Percentiles rank a stretch among this genome's conserved stretches.
phyloP scores from a whole-genome alignment of 805 yeast genomes.

The Yarrowia osloensis region DNA sequence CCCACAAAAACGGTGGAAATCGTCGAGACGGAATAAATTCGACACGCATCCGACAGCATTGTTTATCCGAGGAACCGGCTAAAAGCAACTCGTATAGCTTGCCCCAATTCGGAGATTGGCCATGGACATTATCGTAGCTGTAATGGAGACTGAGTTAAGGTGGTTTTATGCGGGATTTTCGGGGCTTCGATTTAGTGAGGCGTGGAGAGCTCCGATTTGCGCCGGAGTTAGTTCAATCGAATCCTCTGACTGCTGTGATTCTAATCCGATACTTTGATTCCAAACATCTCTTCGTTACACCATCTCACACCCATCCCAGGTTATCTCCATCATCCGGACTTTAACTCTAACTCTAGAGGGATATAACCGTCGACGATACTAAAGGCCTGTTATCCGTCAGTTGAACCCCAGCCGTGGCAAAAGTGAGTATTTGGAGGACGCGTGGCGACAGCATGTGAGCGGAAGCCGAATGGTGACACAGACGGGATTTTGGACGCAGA shows the following conservation, averaged over 20 bases:
- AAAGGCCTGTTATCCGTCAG: constrained; percentile 5
- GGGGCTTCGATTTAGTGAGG: too few species aligned
- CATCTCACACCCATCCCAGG: too few species aligned
- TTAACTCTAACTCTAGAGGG: constrained; percentile 20
- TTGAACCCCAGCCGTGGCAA: constrained; percentile 20
- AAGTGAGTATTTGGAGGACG: neutral
- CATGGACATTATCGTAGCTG: neutral
- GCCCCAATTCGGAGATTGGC: constrained; percentile 7
- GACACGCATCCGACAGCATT: too few species aligned
- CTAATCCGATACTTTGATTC: neutral
- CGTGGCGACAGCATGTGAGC: neutral
- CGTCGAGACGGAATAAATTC: neutral
- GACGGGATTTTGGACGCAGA: too few species aligned
- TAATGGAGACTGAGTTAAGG: neutral
- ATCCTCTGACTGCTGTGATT: neutral
- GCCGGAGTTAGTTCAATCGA: neutral
- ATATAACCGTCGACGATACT: constrained; percentile 20
- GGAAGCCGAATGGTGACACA: neutral
- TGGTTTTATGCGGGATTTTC: constrained; percentile 14
- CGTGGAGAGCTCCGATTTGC: neutral
- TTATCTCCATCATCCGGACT: constrained; percentile 14
- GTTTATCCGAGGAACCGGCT: neutral
- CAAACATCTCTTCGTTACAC: too few species aligned
- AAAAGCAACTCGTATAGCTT: neutral
- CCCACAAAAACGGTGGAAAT: neutral